Conservation (phyloP, 2,329 filamentous ascomycete species). For the Rutstroemia sydowiana region DNA sequence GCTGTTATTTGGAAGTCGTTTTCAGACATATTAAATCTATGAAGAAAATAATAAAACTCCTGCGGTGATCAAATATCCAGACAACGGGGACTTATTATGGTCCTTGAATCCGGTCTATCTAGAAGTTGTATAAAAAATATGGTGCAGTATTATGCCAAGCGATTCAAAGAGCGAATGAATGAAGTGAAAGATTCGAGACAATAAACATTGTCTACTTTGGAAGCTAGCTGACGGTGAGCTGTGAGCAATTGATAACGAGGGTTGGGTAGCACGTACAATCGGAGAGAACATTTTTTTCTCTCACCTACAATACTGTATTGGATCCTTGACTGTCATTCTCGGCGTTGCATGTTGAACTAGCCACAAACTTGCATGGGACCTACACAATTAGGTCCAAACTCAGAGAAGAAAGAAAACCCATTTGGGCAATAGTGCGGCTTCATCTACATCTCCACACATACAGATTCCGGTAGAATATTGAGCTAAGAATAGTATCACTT, state of each 20-base stretch:
- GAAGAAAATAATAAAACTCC: neutral
- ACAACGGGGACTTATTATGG: neutral
- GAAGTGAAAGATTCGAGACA: neutral
- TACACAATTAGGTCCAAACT: constrained; percentile 2
- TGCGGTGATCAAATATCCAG: neutral
- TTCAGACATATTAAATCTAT: too few relatives aligned
- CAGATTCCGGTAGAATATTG: neutral
- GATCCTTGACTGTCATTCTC: neutral
- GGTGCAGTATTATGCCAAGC: constrained; percentile 5
- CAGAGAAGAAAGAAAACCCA: neutral
- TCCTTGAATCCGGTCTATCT: neutral
- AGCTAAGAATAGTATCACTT: constrained; percentile 5
- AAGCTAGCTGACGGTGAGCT: neutral
- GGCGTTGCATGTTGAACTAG: neutral
- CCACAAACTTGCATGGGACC: neutral
- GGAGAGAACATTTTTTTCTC: neutral
- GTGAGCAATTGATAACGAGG: neutral
- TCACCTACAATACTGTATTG: neutral
- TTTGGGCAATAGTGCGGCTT: constrained; percentile 1
- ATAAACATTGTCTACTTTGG: neutral
- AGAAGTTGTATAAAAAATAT: neutral
- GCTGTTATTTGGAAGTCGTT: too few relatives aligned
- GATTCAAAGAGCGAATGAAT: neutral
- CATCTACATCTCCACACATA: neutral
- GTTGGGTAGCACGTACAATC: neutral